phyloP scores from a whole-genome alignment of 768 basidiomycete species.

The Russula abietina region DNA sequence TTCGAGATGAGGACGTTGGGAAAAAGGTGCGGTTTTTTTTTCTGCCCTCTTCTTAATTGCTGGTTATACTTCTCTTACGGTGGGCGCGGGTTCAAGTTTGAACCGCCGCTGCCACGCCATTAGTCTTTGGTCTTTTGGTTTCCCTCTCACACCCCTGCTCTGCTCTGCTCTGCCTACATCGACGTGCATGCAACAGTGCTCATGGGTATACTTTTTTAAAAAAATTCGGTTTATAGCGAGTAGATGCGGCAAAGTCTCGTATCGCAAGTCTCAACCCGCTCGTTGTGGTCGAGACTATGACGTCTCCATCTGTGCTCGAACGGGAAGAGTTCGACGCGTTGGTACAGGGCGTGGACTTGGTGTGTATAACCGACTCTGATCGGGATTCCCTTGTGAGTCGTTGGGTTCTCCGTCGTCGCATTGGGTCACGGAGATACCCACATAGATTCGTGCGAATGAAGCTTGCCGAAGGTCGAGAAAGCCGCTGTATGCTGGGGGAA shows the following conservation, averaged over 20 bases:
- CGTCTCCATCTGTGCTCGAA: conserved; percentile 44
- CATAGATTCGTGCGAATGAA: conserved; percentile 69
- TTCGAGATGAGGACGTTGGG: conserved; percentile 88
- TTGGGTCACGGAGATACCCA: conserved; percentile 1
- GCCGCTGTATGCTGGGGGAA: conserved; percentile 88
- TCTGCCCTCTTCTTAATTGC: neutral
- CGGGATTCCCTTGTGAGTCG: conserved; percentile 61
- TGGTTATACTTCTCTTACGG: neutral
- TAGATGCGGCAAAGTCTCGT: conserved; percentile 75
- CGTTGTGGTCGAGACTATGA: conserved; percentile 68
- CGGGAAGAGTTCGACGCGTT: conserved; percentile 51
- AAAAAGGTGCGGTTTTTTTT: conserved; percentile 55
- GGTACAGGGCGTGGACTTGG: conserved; percentile 67
- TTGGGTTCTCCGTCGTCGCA: conserved; percentile 6
- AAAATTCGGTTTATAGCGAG: conserved; percentile 55
- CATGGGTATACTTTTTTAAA: conserved; percentile 29
- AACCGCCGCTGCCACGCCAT: neutral
- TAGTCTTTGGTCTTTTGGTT: neutral
- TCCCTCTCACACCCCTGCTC: neutral
- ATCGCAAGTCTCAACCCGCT: conserved; percentile 91
- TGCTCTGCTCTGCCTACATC: neutral
- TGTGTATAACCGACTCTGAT: conserved; percentile 80
- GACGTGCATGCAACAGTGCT: conserved; percentile 34
- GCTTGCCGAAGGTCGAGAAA: conserved; percentile 68
- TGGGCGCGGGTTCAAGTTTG: neutral